phyloP scores from a whole-genome alignment of 2,329 filamentous ascomycete species.

The Orbilia quercus region DNA sequence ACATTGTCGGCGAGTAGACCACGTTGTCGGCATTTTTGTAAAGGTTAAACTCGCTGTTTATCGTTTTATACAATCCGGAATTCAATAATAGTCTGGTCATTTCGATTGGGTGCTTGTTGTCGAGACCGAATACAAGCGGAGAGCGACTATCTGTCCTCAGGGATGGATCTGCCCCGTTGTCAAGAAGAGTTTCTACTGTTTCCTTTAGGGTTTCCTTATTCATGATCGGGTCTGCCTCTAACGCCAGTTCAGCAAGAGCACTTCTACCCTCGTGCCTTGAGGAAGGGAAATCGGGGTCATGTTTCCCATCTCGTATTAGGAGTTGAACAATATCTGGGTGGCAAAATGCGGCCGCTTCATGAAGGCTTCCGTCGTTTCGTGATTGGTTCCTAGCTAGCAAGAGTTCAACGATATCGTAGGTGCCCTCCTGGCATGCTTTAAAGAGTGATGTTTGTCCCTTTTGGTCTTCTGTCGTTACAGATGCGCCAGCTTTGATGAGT shows the following conservation, averaged over 20 bases:
- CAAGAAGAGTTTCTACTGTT: conserved; percentile 37
- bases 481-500: conserved; percentile 47
- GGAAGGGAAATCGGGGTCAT: conserved; percentile 51
- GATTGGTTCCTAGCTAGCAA: conserved; percentile 33
- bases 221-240: conserved; percentile 37
- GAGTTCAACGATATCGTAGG: conserved; percentile 48
- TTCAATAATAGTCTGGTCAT: conserved; percentile 39
- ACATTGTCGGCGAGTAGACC: conserved; percentile 50
- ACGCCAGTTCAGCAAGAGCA: conserved; percentile 37
- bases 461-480: conserved; percentile 46
- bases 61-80: conserved; percentile 31
- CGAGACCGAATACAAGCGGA: conserved; percentile 34
- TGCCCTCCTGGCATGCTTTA: conserved; percentile 44
- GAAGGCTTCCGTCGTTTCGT: conserved; percentile 49
- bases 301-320: conserved; percentile 39
- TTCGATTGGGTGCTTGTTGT: conserved; percentile 47
- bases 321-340: conserved; percentile 32
- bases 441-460: conserved; percentile 49
- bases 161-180: conserved; percentile 30
- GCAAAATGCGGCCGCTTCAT: conserved; percentile 46
- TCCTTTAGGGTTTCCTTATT: conserved; percentile 46
- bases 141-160: conserved; percentile 44
- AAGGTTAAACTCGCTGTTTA: conserved; percentile 44
- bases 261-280: conserved; percentile 38
- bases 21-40: conserved; percentile 40